Evolutionary conservation across 208 protist species (phyloP).

Genomic region (Acanthamoeba polyphaga): DNA sequence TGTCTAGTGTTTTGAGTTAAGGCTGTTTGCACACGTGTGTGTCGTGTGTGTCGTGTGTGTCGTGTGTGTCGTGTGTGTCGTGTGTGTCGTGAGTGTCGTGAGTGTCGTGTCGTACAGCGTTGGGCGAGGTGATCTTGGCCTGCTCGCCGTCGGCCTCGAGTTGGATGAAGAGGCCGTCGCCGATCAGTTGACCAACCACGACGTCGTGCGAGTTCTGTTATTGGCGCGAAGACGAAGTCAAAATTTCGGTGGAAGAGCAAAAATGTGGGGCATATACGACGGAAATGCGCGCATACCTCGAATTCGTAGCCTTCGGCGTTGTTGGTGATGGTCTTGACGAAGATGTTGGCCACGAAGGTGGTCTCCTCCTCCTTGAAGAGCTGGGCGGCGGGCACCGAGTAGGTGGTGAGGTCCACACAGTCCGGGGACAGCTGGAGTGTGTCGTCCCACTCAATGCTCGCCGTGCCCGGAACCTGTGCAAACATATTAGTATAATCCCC

Average conservation of each 20-base stretch:
- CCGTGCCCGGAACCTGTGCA: background rate
- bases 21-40: too few relatives aligned
- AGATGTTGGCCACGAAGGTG: constrained; percentile 56
- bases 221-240: too few relatives aligned
- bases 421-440: background rate
- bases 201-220: constrained; percentile 29
- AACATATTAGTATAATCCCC: background rate
- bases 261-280: too few relatives aligned
- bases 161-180: background rate
- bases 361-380: constrained; percentile 32
- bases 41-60: background rate
- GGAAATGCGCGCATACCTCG: too few relatives aligned
- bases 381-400: constrained; percentile 10
- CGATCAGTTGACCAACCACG: constrained; percentile 12
- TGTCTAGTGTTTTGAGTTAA: background rate
- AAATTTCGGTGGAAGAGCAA: too few relatives aligned
- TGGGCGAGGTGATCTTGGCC: background rate
- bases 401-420: constrained; percentile 10
- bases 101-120: background rate
- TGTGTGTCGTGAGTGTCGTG: too few relatives aligned
- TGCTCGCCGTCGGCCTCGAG: background rate
- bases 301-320: background rate
- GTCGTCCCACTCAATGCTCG: background rate
- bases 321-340: constrained; percentile 2
- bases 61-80: background rate